Conservation (phyloP, 1,284 basidiomycete genomes). For the Schizophyllum commune region DNA sequence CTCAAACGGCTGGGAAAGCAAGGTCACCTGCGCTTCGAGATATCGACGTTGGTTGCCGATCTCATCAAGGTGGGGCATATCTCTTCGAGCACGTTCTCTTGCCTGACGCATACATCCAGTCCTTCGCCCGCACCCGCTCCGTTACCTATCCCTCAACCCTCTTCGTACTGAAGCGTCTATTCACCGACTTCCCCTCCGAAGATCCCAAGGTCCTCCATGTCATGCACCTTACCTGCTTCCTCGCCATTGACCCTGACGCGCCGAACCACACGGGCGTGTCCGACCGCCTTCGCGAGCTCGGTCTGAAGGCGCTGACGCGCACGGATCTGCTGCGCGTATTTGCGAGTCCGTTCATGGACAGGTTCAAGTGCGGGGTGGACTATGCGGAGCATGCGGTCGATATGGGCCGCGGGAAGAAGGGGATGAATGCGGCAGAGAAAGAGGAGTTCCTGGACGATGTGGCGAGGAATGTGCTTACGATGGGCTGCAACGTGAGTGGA, state of each 20-base stretch:
- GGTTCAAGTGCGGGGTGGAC: slow-evolving; percentile 8
- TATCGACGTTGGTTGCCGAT: slow-evolving; percentile 52
- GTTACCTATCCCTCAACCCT: slow-evolving; percentile 42
- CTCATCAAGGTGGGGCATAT: slow-evolving; percentile 43
- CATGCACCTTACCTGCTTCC: slow-evolving; percentile 55
- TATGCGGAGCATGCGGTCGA: not conserved
- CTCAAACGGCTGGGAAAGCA: slow-evolving; percentile 56
- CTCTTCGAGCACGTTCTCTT: slow-evolving; percentile 1
- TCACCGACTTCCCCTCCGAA: slow-evolving; percentile 52
- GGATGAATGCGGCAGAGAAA: slow-evolving; percentile 22
- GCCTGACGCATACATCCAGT: slow-evolving; percentile 27
- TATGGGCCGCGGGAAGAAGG: slow-evolving; percentile 14
- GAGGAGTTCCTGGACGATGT: slow-evolving; percentile 36
- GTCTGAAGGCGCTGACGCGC: slow-evolving; percentile 45
- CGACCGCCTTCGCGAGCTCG: slow-evolving; percentile 39
- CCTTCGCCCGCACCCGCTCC: slow-evolving; percentile 60
- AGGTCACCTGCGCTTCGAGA: slow-evolving; percentile 52
- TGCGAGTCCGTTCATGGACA: slow-evolving; percentile 61
- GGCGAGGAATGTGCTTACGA: slow-evolving; percentile 42
- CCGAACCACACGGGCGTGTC: slow-evolving; percentile 25
- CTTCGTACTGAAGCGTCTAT: slow-evolving; percentile 49
- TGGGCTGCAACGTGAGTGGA: not conserved
- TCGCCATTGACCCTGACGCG: slow-evolving; percentile 26
- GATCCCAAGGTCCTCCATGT: slow-evolving; percentile 57
- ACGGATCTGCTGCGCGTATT: slow-evolving; percentile 56